These are phyloP conservation scores for Penicillium brevicompactum DNA, from an alignment of 2,329 filamentous ascomycete genomes.

Conservation along the genomic window DNA sequence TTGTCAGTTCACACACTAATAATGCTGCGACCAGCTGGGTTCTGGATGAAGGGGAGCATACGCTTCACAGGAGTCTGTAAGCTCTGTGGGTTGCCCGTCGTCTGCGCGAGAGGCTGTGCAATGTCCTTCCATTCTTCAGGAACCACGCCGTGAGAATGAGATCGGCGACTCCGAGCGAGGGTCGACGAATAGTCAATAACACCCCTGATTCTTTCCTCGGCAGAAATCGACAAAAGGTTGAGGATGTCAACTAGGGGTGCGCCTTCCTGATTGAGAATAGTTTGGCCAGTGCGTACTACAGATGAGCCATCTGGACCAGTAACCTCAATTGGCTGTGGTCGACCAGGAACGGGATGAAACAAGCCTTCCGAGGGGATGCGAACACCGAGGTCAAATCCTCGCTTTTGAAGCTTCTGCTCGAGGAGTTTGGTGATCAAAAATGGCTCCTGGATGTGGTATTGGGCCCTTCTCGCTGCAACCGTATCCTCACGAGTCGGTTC, in stretches of 20 bases:
- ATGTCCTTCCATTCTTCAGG: conserved; percentile 75
- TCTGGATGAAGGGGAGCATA: conserved; percentile 26
- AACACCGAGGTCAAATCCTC: conserved; percentile 61
- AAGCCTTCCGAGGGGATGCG: conserved; percentile 60
- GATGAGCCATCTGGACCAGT: conserved; percentile 64
- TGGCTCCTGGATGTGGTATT: conserved; percentile 71
- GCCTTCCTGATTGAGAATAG: conserved; percentile 68
- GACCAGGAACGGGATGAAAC: conserved; percentile 48
- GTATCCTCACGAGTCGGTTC: conserved; percentile 65
- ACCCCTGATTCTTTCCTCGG: conserved; percentile 75
- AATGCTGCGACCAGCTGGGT: background rate
- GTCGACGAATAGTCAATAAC: conserved; percentile 76
- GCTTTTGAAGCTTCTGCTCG: conserved; percentile 58
- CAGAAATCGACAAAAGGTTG: conserved; percentile 77
- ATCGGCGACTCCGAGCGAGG: conserved; percentile 71
- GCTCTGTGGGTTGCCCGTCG: conserved; percentile 42
- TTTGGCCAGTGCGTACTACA: conserved; percentile 66
- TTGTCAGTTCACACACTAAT: background rate
- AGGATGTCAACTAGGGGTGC: conserved; percentile 79
- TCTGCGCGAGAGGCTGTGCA: conserved; percentile 49
- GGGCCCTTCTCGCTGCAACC: conserved; percentile 62
- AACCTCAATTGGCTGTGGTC: conserved; percentile 51
- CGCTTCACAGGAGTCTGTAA: conserved; percentile 43
- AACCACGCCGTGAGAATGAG: conserved; percentile 76
- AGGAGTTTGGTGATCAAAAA: conserved; percentile 68